Base-by-base conservation (phyloP, 768 basidiomycete species). In the Pleurotus platypus region DNA sequence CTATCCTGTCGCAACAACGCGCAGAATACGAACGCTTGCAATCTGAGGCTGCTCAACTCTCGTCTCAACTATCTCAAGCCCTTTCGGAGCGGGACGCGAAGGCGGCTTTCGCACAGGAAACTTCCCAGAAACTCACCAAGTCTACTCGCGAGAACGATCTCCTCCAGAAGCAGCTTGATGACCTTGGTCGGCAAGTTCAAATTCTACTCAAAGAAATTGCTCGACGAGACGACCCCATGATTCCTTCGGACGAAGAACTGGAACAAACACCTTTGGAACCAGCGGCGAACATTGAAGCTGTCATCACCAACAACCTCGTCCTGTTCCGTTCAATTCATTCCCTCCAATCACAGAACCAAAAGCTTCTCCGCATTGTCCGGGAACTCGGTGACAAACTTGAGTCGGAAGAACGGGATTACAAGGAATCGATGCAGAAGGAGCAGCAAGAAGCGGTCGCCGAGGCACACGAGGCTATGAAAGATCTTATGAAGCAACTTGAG, bases 321-420 rank as follows among this genome's bases (percentile, higher is more conserved):
- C 80, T 91, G 35, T 98, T 94, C 84, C 79, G 80, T 45, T 89
- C 86, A 0, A 81, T 98, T 53, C 79, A 82, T 12, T 77, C 81
- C 11, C 74, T 99, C n/a, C 94, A 98, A 65, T 82, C 86, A 42
- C 94, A 96, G 72, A 98, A 98, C 68, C 89, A 92, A 75, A 90
- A 89, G 63, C 73, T 98, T 20, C 76, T 98, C 47, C 86, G 82
- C 69, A 85, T 96, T 61, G 86, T 89, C 11, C 79, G 95, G 15
- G 89, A 91, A 56, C 78, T 98, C 39, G 93, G 90, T 4, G 72
- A 78, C 38, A 88, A 90, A 75, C 82, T 98, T 80, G 97, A 98
- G 72, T 76, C 76, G 4, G 89, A 90, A 63, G 93, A 96, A 70
- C 79, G 77, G 61, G 90, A 92, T 22, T 88, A 89, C 61, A 80